Base-by-base conservation (phyloP, 1,284 basidiomycete species). In the Ceratobasidium sp. region DNA sequence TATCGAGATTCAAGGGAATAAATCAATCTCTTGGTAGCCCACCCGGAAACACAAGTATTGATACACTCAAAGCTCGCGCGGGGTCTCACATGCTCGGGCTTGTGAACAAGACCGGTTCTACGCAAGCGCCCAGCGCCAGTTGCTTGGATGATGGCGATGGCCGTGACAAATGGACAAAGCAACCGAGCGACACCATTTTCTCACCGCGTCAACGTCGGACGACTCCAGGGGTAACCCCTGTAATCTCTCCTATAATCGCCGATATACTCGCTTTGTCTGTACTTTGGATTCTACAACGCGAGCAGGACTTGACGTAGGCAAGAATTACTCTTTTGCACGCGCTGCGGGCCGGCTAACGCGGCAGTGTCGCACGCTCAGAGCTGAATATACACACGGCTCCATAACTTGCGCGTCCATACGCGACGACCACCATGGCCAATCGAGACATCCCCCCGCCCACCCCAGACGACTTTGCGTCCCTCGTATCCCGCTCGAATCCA, bases 401-500 rank as follows among this genome's bases (percentile, higher is more conserved):
- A 55, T 18, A 55, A 32, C 30, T 32, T 21, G 41, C 34, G 65
- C 23, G 36, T 46, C 34, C 34, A 36, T 43, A 57, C 39, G 18
- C 46, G 36, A 55, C n/a, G 6, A 39, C 21, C 46, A 32, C 65
- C 14, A 70, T 70, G 65, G 52, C 65, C 10, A 36, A 70, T 9
- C 65, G 65, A 5, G 65, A 70, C 18, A 70, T 70, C 10, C 65
- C 65, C 16, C 53, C 65, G 34, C 65, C 65, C 2, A 21, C 65
- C 16, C 65, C 52, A 58, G 74, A 75, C 62, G 75, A 74, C 71
- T 75, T 75, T 53, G 75, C 74, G 34, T 71, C 71, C 3, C 73
- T 75, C 32, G 75, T 75, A 50, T 75, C 75, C 34, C 72, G 73
- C 57, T 71, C 73, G 16, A 75, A 75, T 26, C 75, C 75, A 30